phyloP scores from a whole-genome alignment of 1,284 basidiomycete genomes.

The Ustilago xerochloae region DNA sequence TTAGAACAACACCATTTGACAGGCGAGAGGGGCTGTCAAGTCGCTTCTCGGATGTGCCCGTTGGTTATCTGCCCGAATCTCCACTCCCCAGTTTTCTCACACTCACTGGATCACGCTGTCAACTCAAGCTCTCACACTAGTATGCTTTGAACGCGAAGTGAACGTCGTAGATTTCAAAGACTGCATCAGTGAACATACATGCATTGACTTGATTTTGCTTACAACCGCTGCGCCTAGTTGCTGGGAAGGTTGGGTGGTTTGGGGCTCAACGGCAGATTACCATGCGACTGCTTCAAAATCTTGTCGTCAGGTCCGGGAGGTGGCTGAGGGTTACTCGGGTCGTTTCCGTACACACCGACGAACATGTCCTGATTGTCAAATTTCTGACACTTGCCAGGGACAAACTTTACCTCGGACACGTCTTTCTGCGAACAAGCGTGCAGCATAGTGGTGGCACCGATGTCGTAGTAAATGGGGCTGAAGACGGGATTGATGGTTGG shows the following conservation, averaged over 20 bases:
- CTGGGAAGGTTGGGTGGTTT: not conserved
- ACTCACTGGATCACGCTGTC: no score
- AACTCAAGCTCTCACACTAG: no score
- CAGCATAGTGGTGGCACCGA: conserved; percentile 8
- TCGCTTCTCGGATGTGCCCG: no score
- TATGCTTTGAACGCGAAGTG: no score
- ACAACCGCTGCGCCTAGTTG: no score
- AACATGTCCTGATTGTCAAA: conserved; percentile 8
- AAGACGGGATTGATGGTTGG: conserved; percentile 15
- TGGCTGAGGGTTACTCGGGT: conserved; percentile 10
- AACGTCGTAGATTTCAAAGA: no score
- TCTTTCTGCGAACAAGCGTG: conserved; percentile 23
- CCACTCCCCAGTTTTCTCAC: no score
- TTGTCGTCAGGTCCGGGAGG: conserved; percentile 3
- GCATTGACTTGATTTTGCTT: no score
- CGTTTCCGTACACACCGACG: conserved; percentile 36
- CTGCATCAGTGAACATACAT: no score
- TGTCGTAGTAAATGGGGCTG: conserved; percentile 29
- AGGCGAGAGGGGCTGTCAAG: no score
- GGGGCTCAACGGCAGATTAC: conserved; percentile 6
- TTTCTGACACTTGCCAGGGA: conserved; percentile 25
- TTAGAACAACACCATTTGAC: no score
- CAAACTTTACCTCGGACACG: conserved; percentile 1
- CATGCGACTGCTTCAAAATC: conserved; percentile 6
- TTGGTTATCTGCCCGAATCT: no score